A percentile compares a stretch with the other conserved stretches of the same genome.
phyloP scores from a whole-genome alignment of 805 yeast species.

The Cyberlindnera maritima region DNA sequence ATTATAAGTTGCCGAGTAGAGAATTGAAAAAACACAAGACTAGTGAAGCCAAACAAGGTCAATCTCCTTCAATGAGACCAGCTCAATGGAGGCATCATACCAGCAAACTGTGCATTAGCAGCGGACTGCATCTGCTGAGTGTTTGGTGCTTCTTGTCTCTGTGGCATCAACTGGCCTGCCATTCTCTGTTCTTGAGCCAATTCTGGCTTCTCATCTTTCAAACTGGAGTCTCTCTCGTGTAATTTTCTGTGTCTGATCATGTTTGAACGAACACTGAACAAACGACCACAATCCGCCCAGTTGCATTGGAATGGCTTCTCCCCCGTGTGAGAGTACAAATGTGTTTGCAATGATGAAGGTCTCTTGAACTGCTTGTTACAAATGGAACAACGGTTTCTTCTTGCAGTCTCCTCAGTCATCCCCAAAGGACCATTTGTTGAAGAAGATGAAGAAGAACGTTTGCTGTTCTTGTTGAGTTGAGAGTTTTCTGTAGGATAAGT shows the following conservation, averaged over 20 bases:
- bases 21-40: not conserved
- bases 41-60: not conserved
- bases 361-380: constrained; percentile 79
- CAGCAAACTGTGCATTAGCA: not conserved
- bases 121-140: not conserved
- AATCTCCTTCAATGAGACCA: constrained; percentile 1
- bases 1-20: not conserved
- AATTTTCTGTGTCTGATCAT: constrained; percentile 76
- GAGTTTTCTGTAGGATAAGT: constrained; percentile 17
- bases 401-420: constrained; percentile 45
- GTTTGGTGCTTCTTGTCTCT: not conserved
- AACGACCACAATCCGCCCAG: constrained; percentile 64
- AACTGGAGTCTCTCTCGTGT: constrained; percentile 40
- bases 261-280: constrained; percentile 75
- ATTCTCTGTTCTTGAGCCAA: not conserved
- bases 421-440: constrained; percentile 24
- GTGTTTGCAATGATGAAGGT: constrained; percentile 80
- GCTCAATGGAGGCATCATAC: constrained; percentile 5
- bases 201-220: not conserved
- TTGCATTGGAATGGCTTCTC: constrained; percentile 67
- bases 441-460: constrained; percentile 12
- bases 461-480: constrained; percentile 8
- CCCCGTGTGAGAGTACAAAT: constrained; percentile 78
- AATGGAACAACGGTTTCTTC: constrained; percentile 44
- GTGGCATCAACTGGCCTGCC: not conserved